Base-by-base conservation (phyloP, 2,329 filamentous ascomycete species). In the Phyllosticta paracitricarpa region DNA sequence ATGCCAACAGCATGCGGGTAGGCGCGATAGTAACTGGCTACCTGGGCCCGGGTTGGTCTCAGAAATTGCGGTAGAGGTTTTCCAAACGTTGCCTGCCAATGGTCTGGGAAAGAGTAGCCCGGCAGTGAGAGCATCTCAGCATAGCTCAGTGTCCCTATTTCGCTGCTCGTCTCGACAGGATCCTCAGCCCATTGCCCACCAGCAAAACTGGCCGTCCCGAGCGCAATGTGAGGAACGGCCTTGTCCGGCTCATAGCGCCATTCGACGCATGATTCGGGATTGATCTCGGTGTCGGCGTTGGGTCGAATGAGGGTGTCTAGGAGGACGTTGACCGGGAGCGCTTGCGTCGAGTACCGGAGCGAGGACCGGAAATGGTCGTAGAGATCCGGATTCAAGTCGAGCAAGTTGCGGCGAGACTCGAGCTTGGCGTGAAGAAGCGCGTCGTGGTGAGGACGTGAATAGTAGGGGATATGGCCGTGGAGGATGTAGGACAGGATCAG, bases 401-500 rank as follows among this genome's bases (percentile, higher is more conserved):
- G 75, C 3, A 84, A 73, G 56, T 77, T 76, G 5, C 77, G 66
- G 2, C 72, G 65, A 57, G 74, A 70, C 56, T 73, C 75, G n/a
- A 85, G 73, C 66, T 84, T 85, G 51, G 76, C 70, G 68, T 84
- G 78, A 7, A 85, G 76, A 22, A 85, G 73, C 30, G 76, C 71
- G 69, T 86, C 83, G 40, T 82, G 81, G 71, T 86, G 83, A 40
- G 78, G 78, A 59, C 77, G 72, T 48, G 77, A 72, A 66, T 86
- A 86, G 67, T 78, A 79, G 4, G 83, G 83, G 59, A 84, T 75
- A 67, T 85, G 76, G 48, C 83, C 83, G 70, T 86, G 82, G 28
- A 86, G 78, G 53, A 85, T 83, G 69, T 83, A 86, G 54, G 82
- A 84, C 40, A 86, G 76, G 65, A 85, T 81, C 72, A 86, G 77